Base-by-base conservation (phyloP, 257 asterid species). In the Echites panduratus region DNA sequence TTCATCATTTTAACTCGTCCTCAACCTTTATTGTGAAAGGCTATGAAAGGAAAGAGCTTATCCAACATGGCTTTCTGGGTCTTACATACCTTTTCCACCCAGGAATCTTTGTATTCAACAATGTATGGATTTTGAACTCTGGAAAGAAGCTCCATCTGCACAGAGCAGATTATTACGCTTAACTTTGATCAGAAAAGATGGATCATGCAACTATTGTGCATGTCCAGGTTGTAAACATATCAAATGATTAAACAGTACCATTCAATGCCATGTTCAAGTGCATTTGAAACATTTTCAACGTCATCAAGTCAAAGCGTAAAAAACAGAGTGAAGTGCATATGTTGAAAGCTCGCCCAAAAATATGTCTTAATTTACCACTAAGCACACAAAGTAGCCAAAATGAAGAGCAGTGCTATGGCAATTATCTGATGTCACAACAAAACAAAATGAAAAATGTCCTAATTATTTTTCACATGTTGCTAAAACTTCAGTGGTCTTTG, bases 91-190 rank as follows among this genome's bases (percentile, higher is more conserved):
- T 89, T 92, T 82, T 95, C 99, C 82, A 95, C 99, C 99, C 99
- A 95, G 57, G 99, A 95, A 82, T 95, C 98, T 88, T 89, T 95
- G 87, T 95, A 92, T 75, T 95, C 98, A 74, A 95, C 99, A 61
- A 95, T 89, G 76, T 83, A 95, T 56, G 92, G 97, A 78, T 85
- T 88, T 69, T 79, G 82, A 45, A 82, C 98, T 81, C 83, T 89
- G 56, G 99, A 85, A 29, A 95, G 94, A 71, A 95, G 98, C 80
- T 95, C 99, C 99, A 95, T 95, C 99, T 95, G 89, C 77, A 85
- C n/a, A 82, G 70, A 59, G 52, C 54, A 59, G 70, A 72, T 27
- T 47, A 20, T 73, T 13, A 63, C 57, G 26, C 38, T 43, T 20
- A n/a, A 52, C 0, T 24, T 14, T 27, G 27, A 50, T 14, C 29